A percentile compares a stretch with the other conserved stretches of the same genome.
phyloP scores from a whole-genome alignment of 176 grass and related monocot species.

The Poa pratensis region DNA sequence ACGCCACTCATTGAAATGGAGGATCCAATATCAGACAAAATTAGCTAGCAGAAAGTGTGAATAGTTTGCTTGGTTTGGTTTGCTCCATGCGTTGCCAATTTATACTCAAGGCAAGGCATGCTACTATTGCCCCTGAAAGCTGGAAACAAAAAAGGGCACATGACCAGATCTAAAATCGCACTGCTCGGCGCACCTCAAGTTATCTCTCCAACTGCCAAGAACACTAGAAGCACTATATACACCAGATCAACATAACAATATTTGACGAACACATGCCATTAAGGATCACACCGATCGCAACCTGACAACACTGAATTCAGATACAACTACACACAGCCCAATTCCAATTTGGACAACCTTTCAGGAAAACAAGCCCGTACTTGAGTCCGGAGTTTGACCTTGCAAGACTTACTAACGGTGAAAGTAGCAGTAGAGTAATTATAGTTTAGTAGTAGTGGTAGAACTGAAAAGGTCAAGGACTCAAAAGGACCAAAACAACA shows the following conservation, averaged over 20 bases:
- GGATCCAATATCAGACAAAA: background rate
- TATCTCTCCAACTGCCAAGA: background rate
- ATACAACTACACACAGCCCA: background rate
- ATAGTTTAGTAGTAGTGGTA: background rate
- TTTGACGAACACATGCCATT: background rate
- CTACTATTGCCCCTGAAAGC: background rate
- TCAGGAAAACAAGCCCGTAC: too few species aligned
- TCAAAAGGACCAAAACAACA: background rate
- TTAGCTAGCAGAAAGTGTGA: background rate
- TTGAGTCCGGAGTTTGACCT: background rate
- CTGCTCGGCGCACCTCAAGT: background rate
- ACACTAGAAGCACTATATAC: background rate
- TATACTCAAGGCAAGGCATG: background rate
- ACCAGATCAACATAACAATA: constrained; percentile 4
- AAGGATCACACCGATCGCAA: background rate
- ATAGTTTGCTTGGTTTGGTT: background rate
- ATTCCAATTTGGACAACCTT: background rate
- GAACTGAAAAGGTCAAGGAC: background rate
- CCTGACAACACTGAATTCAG: background rate
- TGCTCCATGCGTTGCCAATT: constrained; percentile 14
- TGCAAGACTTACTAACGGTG: background rate
- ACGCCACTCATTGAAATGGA: constrained; percentile 28
- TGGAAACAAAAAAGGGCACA: constrained; percentile 26
- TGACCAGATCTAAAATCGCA: constrained; percentile 32
- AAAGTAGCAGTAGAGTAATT: background rate